Conservation (phyloP, 2,329 filamentous ascomycete species). For the Periconia sp. region DNA sequence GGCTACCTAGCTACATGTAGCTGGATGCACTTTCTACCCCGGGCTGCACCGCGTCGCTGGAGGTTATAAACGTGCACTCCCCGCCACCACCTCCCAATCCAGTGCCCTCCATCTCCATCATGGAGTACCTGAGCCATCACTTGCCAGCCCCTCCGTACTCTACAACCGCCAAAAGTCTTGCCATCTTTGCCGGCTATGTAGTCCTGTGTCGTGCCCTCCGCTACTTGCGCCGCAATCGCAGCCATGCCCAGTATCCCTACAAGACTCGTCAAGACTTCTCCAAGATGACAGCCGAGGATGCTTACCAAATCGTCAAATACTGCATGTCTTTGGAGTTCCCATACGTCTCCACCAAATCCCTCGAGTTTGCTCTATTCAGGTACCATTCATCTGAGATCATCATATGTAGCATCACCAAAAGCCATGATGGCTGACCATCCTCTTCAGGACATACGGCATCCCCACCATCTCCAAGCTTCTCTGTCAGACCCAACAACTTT, state of each 20-base stretch:
- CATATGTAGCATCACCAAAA: background rate
- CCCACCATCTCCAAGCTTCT: conserved; percentile 40
- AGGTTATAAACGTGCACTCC: background rate
- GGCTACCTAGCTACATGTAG: too few species aligned
- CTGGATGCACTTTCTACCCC: too few species aligned
- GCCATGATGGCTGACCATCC: background rate
- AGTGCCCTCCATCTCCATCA: background rate
- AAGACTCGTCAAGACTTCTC: conserved; percentile 49
- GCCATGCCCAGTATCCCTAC: conserved; percentile 49
- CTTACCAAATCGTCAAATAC: conserved; percentile 52
- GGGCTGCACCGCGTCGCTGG: background rate
- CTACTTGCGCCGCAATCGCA: conserved; percentile 40
- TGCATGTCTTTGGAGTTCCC: conserved; percentile 59
- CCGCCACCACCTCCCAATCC: background rate
- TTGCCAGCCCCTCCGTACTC: background rate
- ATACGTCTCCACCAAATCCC: conserved; percentile 50
- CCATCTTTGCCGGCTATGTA: conserved; percentile 29
- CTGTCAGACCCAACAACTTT: conserved; percentile 36
- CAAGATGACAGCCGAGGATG: conserved; percentile 58
- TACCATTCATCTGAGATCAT: conserved; percentile 5
- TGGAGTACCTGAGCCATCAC: background rate
- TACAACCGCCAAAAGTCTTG: conserved; percentile 8
- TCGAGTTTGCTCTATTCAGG: conserved; percentile 63
- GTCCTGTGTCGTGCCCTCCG: conserved; percentile 40
- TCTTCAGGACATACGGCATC: conserved; percentile 38